Percentiles rank a stretch among this genome's conserved stretches.
phyloP scores from a whole-genome alignment of 495 filamentous ascomycete genomes.

The Aspergillus saccharolyticus region DNA sequence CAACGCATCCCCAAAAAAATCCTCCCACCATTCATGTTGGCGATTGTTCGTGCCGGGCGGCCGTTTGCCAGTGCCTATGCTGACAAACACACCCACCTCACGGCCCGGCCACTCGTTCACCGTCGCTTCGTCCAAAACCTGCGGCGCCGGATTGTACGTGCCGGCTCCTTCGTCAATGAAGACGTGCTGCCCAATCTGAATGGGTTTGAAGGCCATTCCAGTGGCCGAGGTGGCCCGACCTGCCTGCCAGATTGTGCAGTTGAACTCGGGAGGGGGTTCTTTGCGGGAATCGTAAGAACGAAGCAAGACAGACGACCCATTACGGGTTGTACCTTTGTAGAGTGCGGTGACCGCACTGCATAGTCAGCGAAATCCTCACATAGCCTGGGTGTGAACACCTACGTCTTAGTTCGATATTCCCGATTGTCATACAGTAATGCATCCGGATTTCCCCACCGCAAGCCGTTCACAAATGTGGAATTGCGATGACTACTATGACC shows the following conservation, averaged over 20 bases:
- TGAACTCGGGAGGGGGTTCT: constrained; percentile 80
- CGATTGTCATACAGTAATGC: constrained; percentile 73
- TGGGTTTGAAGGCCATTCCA: constrained; percentile 89
- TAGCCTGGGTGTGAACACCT: constrained; percentile 30
- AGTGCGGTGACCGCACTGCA: constrained; percentile 82
- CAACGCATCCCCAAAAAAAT: constrained; percentile 66
- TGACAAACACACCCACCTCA: constrained; percentile 84
- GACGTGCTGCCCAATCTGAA: constrained; percentile 85
- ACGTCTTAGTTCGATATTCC: constrained; percentile 90
- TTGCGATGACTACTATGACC: constrained; percentile 26
- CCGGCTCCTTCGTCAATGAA: constrained; percentile 93
- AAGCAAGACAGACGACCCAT: constrained; percentile 63
- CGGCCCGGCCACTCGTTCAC: constrained; percentile 92
- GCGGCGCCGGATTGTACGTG: constrained; percentile 84
- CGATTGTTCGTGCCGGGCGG: constrained; percentile 64
- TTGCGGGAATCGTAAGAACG: constrained; percentile 92
- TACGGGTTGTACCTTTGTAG: constrained; percentile 71
- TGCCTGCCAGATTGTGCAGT: constrained; percentile 93
- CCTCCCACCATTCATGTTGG: constrained; percentile 84
- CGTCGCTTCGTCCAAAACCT: constrained; percentile 82
- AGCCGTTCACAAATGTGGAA: constrained; percentile 39
- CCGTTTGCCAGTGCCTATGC: constrained; percentile 86
- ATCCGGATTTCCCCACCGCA: constrained; percentile 53
- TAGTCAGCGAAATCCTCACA: not conserved
- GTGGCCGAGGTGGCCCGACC: constrained; percentile 92